Evolutionary conservation across 495 filamentous ascomycete genomes (phyloP).

Genomic region (Staphylotrichum tortipilum): DNA sequence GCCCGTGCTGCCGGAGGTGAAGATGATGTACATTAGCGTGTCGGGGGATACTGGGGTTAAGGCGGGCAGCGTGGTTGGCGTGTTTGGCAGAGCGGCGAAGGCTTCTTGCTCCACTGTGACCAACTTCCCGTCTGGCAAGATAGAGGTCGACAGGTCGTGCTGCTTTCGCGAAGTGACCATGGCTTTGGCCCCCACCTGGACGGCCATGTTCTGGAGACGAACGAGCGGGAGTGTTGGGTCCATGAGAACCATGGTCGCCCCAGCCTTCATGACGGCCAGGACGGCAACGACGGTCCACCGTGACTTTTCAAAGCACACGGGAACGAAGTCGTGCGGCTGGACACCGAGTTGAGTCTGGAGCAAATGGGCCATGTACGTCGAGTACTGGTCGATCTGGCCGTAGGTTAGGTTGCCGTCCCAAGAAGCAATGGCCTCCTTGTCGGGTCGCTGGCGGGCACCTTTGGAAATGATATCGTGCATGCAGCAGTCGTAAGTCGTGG

Average conservation of each 20-base stretch:
- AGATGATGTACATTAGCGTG: conserved; percentile 41
- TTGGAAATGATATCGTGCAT: conserved; percentile 35
- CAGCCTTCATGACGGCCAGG: conserved; percentile 43
- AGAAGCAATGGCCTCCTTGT: conserved; percentile 26
- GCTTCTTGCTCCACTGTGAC: neutral
- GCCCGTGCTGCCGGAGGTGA: conserved; percentile 54
- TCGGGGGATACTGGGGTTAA: conserved; percentile 5
- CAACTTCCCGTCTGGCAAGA: conserved; percentile 11
- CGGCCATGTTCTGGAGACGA: conserved; percentile 33
- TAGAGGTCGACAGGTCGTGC: neutral
- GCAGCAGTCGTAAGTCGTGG: conserved; percentile 22
- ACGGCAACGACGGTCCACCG: conserved; percentile 40
- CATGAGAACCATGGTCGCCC: conserved; percentile 42
- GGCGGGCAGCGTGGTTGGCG: neutral
- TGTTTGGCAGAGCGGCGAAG: neutral
- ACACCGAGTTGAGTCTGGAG: conserved; percentile 44
- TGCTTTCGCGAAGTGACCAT: conserved; percentile 12
- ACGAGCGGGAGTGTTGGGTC: conserved; percentile 48
- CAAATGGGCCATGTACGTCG: conserved; percentile 22
- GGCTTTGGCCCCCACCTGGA: conserved; percentile 24
- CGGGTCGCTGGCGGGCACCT: conserved; percentile 33
- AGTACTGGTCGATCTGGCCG: conserved; percentile 40
- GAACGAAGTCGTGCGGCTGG: conserved; percentile 36
- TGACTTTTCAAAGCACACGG: conserved; percentile 49
- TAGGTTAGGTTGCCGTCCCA: conserved; percentile 57